A percentile compares a stretch with the other conserved stretches of the same genome.
These are phyloP conservation scores for Guadua angustifolia DNA, from an alignment of 176 grass and related monocot species.

Conservation along the genomic window DNA sequence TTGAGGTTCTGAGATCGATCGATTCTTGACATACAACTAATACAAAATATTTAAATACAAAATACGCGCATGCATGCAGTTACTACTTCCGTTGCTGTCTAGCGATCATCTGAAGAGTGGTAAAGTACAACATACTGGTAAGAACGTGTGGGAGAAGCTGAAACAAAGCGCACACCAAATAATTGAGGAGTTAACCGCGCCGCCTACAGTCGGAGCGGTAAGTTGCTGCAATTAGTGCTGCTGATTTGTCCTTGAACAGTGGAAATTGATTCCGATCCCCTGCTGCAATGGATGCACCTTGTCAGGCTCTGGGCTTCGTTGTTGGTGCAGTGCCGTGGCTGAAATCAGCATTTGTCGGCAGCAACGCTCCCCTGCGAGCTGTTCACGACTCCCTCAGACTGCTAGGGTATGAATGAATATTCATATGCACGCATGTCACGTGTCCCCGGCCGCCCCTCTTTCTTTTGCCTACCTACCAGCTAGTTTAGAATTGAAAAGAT, in stretches of 20 bases:
- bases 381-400: constrained; percentile 54
- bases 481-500: too few relatives aligned
- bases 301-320: constrained; percentile 60
- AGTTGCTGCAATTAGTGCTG: background rate
- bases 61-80: constrained; percentile 27
- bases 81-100: constrained; percentile 25
- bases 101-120: constrained; percentile 6
- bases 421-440: too few relatives aligned
- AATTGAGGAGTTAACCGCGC: constrained; percentile 57
- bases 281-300: too few relatives aligned
- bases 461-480: too few relatives aligned
- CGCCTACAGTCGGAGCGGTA: constrained; percentile 66
- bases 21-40: background rate
- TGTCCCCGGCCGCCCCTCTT: too few relatives aligned
- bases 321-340: constrained; percentile 65
- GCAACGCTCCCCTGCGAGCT: constrained; percentile 51
- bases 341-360: constrained; percentile 50
- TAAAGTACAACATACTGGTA: background rate
- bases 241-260: too few relatives aligned
- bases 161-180: constrained; percentile 29
- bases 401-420: constrained; percentile 39
- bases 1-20: background rate
- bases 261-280: too few relatives aligned
- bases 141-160: constrained; percentile 49
- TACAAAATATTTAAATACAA: too few relatives aligned